Base-by-base conservation (phyloP, 1,284 basidiomycete genomes). In the Cystobasidium slooffiae region DNA sequence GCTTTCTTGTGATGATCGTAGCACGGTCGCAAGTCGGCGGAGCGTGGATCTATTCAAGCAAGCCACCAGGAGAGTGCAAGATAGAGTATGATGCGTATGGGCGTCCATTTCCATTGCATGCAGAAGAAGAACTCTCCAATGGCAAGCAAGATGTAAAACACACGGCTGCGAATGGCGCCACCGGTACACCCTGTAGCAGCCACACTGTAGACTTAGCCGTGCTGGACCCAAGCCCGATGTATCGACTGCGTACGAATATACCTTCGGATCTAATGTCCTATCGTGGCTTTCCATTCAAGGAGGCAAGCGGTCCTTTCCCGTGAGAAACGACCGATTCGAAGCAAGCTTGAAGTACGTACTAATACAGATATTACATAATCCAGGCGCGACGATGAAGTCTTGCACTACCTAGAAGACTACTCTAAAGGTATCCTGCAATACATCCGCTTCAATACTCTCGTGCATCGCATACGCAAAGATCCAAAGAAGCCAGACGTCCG, bases 191-290 rank as follows among this genome's bases (percentile, higher is more conserved):
- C 5, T 10, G 22, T 41, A 41, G 62, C 18, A 37, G 47, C 47
- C 20, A 22, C 52, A 44, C 10, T 3, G 9, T 14, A n/a, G 49
- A 46, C 46, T 46, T 37, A 12, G 58, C 55, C 20, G 70, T 66
- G 7, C 55, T 73, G 24, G 70, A 73, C 10, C 70, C 70, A 78
- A 75, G 74, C 6, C 82, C 83, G 5, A 83, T 84, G 80, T 84
- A 84, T 68, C 64, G 78, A n/a, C 77, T 84, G 16, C 67, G 79
- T 6, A 84, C 83, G 8, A 85, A 84, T 74, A 76, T 84, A 8
- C 81, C 82, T 0, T 77, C 77, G 44, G 79, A 78, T 61, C 59
- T 84, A 0, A 84, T 84, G 83, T 70, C 78, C 14, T 84, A 78
- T 73, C 76, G 82, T 1, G 81, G 79, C 9, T 31, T 43, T 0